Base-by-base conservation (phyloP, 2,329 filamentous ascomycete species). In the Nothopassalora personata region DNA sequence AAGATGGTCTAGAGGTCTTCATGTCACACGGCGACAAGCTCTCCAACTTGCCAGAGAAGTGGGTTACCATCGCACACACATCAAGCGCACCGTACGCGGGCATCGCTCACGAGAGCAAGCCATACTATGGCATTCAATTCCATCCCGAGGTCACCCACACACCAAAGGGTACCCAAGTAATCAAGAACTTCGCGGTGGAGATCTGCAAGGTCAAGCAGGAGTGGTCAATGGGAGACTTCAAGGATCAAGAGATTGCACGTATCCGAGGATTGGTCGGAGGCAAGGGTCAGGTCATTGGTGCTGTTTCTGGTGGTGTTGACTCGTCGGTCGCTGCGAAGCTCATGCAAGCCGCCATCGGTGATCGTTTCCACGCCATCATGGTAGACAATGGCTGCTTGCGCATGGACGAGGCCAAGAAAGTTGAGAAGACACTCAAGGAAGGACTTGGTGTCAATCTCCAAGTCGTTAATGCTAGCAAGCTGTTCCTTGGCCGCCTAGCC, bases 1-100 rank as follows among this genome's bases (percentile, higher is more conserved):
- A 86, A 60, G 86, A 89, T 61, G 78, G 84, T 54, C 80, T 90
- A 68, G 81, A 88, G 61, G 84, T 90, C 13, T 93, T 84, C 82
- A 97, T 97, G 92, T 89, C 84, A 66, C 93, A 97, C 73, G 87
- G 86, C 59, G 91, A 97, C 76, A 96, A 96, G 80, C 83, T 97
- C 10, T 82, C 81, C 43, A 78, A 82, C 57, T 79, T 96, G 43
- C 92, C 92, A 8, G 78, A 86, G 36, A 83, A 81, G 45, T 96
- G 96, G 72, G 76, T 83, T 60, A 85, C 81, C 15, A 84, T 96
- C 67, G 91, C 89, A 53, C 87, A 81, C 4, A 93, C 91, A 1
- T 72, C 79, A 53, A 95, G 94, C 76, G 86, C 89, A 0, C 84
- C 86, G 27, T 96, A 83, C 67, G 92, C 92, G 10, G 90, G 85